Conservation (phyloP, 495 filamentous ascomycete species). For the Neurospora africana region DNA sequence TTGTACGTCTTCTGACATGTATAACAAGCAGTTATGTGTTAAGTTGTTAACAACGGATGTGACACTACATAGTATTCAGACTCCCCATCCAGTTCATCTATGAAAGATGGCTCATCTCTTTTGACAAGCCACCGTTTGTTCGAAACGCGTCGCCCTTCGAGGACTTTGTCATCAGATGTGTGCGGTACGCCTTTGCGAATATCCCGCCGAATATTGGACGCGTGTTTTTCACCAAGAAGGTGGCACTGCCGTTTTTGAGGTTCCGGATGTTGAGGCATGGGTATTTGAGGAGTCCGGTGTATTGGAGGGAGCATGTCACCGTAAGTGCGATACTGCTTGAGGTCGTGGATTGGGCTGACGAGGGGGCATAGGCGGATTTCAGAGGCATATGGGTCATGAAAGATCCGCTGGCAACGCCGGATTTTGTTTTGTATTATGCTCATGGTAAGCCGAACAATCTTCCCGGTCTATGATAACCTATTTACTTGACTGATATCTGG, state of each 20-base stretch:
- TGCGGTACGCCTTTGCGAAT: conserved; percentile 63
- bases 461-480: not conserved
- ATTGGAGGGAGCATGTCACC: conserved; percentile 45
- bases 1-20: conserved; percentile 32
- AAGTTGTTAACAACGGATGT: not conserved
- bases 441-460: conserved; percentile 42
- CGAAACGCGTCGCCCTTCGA: conserved; percentile 57
- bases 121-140: conserved; percentile 46
- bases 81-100: conserved; percentile 47
- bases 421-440: conserved; percentile 62
- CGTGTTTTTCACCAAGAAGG: conserved; percentile 64
- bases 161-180: conserved; percentile 61
- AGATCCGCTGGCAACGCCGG: conserved; percentile 43
- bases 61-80: conserved; percentile 35
- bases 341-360: conserved; percentile 17
- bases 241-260: conserved; percentile 58
- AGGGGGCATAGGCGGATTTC: conserved; percentile 17
- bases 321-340: not conserved
- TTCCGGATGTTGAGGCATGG: conserved; percentile 68
- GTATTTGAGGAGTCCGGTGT: conserved; percentile 44
- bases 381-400: conserved; percentile 52
- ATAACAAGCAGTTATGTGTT: not conserved
- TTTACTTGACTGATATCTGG: not conserved
- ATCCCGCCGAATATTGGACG: conserved; percentile 55
- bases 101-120: conserved; percentile 43